Evolutionary conservation across 257 asterid species (phyloP).

Genomic region (Plantago major): DNA sequence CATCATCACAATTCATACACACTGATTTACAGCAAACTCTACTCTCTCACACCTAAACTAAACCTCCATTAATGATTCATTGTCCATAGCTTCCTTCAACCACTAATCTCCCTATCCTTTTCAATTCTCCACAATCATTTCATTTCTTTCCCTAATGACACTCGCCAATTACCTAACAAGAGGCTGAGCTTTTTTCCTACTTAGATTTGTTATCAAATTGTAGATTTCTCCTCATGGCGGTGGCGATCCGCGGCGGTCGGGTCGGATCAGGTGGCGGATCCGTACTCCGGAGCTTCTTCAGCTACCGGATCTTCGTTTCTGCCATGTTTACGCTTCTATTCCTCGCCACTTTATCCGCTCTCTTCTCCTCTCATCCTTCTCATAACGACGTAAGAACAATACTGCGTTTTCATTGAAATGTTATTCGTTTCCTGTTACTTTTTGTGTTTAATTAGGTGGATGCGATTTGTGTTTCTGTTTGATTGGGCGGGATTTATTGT

Average conservation of each 20-base stretch:
- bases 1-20: too few relatives aligned
- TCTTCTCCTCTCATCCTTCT: conserved; percentile 69
- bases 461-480: background rate
- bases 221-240: conserved; percentile 52
- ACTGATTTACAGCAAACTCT: too few relatives aligned
- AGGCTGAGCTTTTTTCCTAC: background rate
- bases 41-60: too few relatives aligned
- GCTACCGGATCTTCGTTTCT: conserved; percentile 89
- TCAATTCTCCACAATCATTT: too few relatives aligned
- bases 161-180: background rate
- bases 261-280: conserved; percentile 83
- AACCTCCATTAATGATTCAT: too few relatives aligned
- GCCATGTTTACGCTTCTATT: conserved; percentile 83
- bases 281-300: conserved; percentile 66
- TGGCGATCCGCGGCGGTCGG: conserved; percentile 80
- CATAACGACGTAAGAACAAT: conserved; percentile 45
- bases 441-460: background rate
- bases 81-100: too few relatives aligned
- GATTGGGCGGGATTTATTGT: background rate
- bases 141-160: too few relatives aligned
- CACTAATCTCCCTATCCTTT: too few relatives aligned
- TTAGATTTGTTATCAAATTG: background rate
- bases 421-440: too few relatives aligned
- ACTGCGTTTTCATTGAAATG: background rate
- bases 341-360: conserved; percentile 80